Evolutionary conservation across 83 land plant genomes (phyloP), one percentile per base, ranked within the genome.

Genomic region (Picea engelmannii): DNA sequence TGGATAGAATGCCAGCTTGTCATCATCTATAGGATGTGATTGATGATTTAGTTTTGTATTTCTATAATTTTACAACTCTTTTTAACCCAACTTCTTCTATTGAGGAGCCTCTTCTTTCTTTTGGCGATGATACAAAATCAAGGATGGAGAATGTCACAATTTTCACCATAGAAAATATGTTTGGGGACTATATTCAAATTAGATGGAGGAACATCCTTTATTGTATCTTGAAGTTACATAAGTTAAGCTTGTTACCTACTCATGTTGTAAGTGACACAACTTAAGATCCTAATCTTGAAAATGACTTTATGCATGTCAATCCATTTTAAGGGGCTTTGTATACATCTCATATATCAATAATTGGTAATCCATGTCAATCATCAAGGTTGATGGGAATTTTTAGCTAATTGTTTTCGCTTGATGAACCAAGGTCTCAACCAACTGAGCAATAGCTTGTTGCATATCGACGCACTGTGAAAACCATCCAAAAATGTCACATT

Each of bases 161-260:
- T 62, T 98, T 98, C 83, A 92, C 91, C 23, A 98, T 98, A 58
- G 99, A 96, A 55, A 98, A 95, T 60, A 88, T 88, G 69, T 96
- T 89, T 87, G 97, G 99, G 38, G 97, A 98, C 74, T 96, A 76
- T 76, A 90, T 98, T 24, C 95, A 99, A 27, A 93, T 92, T 23
- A 97, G 97, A 23, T 98, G 99, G 99, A 92, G 99, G 78, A 98
- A 96, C 80, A 96, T 98, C 17, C 83, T 98, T 76, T 96, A 96
- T 62, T 96, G 99, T 82, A 94, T 98, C 79, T 85, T 98, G 65
- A 88, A 96, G 62, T 88, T 98, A 78, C 97, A 98, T 89, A 98
- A 96, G 89, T 87, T 98, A 20, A 96, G 96, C 21, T 89, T 98
- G 66, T 90, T 98, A 25, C 99, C 99, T 61, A 90, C 96, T 79